Evolutionary conservation across 2,329 filamentous ascomycete genomes (phyloP).

Genomic region (Rhinocladiella mackenziei): DNA sequence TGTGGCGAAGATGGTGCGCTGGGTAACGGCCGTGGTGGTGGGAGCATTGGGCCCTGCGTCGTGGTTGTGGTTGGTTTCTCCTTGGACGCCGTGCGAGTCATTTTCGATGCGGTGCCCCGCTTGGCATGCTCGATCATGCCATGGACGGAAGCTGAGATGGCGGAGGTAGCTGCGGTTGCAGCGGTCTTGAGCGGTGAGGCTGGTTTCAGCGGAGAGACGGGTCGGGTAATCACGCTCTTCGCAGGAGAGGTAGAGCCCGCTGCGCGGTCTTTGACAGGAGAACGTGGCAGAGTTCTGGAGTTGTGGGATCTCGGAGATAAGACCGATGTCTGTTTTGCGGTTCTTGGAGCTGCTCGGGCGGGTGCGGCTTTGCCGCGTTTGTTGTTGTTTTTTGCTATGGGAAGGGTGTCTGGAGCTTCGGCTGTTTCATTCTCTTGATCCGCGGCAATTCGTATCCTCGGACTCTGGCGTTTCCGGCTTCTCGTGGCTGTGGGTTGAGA

Average conservation of each 20-base stretch:
- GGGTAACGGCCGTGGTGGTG: conserved; percentile 24
- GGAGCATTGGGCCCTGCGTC: conserved; percentile 26
- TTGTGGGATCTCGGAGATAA: conserved; percentile 82
- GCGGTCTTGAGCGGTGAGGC: conserved; percentile 54
- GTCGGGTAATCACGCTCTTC: conserved; percentile 52
- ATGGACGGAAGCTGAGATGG: conserved; percentile 26
- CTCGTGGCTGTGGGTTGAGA: conserved; percentile 22
- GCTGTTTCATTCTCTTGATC: conserved; percentile 71
- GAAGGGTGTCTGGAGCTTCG: conserved; percentile 43
- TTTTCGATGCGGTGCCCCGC: conserved; percentile 23
- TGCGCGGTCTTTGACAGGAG: conserved; percentile 46
- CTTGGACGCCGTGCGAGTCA: conserved; percentile 26
- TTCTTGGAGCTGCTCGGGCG: conserved; percentile 39
- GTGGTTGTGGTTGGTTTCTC: conserved; percentile 22
- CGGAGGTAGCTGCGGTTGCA: conserved; percentile 32
- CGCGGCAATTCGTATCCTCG: conserved; percentile 33
- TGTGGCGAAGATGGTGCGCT: conserved; percentile 19
- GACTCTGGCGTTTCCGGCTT: conserved; percentile 31
- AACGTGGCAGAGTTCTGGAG: conserved; percentile 62
- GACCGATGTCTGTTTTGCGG: conserved; percentile 52
- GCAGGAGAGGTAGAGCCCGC: conserved; percentile 35
- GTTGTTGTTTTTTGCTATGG: conserved; percentile 64
- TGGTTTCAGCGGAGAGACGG: conserved; percentile 38
- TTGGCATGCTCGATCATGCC: conserved; percentile 27
- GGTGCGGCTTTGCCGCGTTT: conserved; percentile 36